These are phyloP conservation scores for Lactuca sativa DNA, from an alignment of 129 eudicot species.

Conservation along the genomic window DNA sequence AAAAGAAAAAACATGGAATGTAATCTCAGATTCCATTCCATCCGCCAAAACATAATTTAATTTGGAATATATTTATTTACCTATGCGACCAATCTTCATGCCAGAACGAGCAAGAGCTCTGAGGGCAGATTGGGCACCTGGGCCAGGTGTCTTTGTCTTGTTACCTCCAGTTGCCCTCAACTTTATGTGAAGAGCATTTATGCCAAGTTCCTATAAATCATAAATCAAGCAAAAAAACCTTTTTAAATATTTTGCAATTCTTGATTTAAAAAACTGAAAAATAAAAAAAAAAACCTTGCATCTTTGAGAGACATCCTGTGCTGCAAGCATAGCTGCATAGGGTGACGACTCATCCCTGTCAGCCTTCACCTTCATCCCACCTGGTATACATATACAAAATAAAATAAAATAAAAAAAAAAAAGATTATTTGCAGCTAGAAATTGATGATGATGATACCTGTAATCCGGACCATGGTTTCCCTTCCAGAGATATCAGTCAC, in stretches of 20 bases:
- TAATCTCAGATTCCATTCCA: background rate
- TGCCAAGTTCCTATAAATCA: conserved; percentile 36
- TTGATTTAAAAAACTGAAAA: too few relatives aligned
- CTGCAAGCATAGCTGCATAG: conserved; percentile 56
- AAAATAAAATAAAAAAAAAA: too few relatives aligned
- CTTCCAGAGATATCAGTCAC: conserved; percentile 65
- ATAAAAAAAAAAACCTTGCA: conserved; percentile 37
- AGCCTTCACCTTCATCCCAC: conserved; percentile 56
- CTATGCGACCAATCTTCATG: conserved; percentile 51
- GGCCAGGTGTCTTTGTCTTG: conserved; percentile 50
- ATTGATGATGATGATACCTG: conserved; percentile 25
- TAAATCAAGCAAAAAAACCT: background rate
- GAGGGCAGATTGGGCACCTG: conserved; percentile 52
- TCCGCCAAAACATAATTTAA: background rate
- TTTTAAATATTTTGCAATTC: too few relatives aligned
- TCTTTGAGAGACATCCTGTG: conserved; percentile 44
- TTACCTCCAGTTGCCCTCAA: conserved; percentile 48
- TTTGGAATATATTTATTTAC: conserved; percentile 1
- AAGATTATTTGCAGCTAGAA: too few relatives aligned
- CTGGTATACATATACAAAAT: background rate
- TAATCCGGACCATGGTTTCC: conserved; percentile 69
- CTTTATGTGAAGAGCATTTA: conserved; percentile 48
- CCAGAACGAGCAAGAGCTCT: conserved; percentile 46
- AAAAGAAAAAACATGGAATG: background rate
- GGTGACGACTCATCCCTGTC: conserved; percentile 55